Evolutionary conservation across 2,329 filamentous ascomycete genomes (phyloP).

Genomic region (Aspergillus versicolor): DNA sequence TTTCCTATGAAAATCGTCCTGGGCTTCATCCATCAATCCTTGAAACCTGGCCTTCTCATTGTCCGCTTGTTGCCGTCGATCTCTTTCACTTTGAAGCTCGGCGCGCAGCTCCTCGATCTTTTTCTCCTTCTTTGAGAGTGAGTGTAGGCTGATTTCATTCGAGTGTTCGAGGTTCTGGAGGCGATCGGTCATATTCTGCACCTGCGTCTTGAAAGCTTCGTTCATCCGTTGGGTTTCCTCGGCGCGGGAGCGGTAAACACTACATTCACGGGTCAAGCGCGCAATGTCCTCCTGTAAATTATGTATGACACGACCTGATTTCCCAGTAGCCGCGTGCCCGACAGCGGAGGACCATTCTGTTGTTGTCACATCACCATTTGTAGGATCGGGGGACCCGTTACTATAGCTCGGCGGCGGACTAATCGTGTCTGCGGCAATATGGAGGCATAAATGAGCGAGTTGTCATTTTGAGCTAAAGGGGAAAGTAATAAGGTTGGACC

Average conservation of each 20-base stretch:
- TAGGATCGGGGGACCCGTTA: slow-evolving; percentile 30
- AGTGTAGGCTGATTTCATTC: slow-evolving; percentile 47
- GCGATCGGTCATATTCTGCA: slow-evolving; percentile 46
- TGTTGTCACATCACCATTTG: slow-evolving; percentile 28
- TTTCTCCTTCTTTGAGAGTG: slow-evolving; percentile 48
- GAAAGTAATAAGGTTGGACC: slow-evolving; percentile 8
- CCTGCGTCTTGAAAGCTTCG: slow-evolving; percentile 45
- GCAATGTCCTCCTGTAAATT: slow-evolving; percentile 52
- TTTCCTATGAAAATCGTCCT: slow-evolving; percentile 41
- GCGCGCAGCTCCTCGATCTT: slow-evolving; percentile 47
- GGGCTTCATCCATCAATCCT: slow-evolving; percentile 40
- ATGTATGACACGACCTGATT: slow-evolving; percentile 52
- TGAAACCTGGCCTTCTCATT: slow-evolving; percentile 36
- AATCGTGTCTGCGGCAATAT: slow-evolving; percentile 18
- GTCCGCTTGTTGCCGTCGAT: slow-evolving; percentile 42
- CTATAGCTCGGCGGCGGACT: slow-evolving; percentile 24
- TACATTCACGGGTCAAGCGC: slow-evolving; percentile 48
- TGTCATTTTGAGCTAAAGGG: not conserved
- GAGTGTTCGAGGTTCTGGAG: slow-evolving; percentile 47
- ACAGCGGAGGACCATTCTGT: slow-evolving; percentile 52
- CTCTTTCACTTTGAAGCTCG: slow-evolving; percentile 44
- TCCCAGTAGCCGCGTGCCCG: slow-evolving; percentile 50
- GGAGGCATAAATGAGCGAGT: not conserved
- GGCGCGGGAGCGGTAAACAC: slow-evolving; percentile 43
- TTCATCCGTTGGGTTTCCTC: slow-evolving; percentile 50